Percentiles rank a stretch among this genome's conserved stretches.
These are phyloP conservation scores for Phaeosphaeriaceae sp. DNA, from an alignment of 2,329 filamentous ascomycete genomes.

Conservation along the genomic window DNA sequence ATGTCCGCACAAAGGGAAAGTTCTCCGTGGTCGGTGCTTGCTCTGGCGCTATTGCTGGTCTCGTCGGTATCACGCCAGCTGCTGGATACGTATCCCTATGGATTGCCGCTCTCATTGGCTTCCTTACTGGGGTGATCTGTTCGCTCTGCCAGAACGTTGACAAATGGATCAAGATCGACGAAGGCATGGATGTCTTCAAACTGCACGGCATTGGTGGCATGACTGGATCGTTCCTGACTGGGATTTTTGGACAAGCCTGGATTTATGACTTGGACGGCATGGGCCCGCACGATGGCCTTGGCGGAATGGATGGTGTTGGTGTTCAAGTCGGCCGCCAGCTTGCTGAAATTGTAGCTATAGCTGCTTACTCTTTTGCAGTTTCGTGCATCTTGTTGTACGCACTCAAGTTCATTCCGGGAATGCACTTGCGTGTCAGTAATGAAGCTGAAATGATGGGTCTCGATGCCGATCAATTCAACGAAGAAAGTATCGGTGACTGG, in stretches of 20 bases:
- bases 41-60: conserved; percentile 63
- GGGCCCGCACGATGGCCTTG: conserved; percentile 53
- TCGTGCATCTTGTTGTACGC: conserved; percentile 59
- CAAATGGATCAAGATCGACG: conserved; percentile 62
- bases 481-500: conserved; percentile 64
- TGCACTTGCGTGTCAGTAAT: conserved; percentile 61
- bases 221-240: conserved; percentile 63
- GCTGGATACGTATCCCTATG: conserved; percentile 61
- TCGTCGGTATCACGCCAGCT: conserved; percentile 66
- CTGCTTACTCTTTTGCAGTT: conserved; percentile 60
- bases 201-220: conserved; percentile 65
- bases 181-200: conserved; percentile 66
- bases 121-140: conserved; percentile 61
- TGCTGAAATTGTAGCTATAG: conserved; percentile 62
- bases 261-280: conserved; percentile 58
- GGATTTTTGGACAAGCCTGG: conserved; percentile 61
- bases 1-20: conserved; percentile 57
- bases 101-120: conserved; percentile 63
- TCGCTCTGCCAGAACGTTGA: conserved; percentile 59
- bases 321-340: conserved; percentile 63
- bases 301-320: conserved; percentile 61
- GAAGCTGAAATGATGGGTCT: conserved; percentile 63
- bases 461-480: conserved; percentile 63
- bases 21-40: conserved; percentile 64
- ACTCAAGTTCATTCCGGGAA: conserved; percentile 61